Evolutionary conservation across 768 basidiomycete species (phyloP).

Genomic region (Cubamyces sp.): DNA sequence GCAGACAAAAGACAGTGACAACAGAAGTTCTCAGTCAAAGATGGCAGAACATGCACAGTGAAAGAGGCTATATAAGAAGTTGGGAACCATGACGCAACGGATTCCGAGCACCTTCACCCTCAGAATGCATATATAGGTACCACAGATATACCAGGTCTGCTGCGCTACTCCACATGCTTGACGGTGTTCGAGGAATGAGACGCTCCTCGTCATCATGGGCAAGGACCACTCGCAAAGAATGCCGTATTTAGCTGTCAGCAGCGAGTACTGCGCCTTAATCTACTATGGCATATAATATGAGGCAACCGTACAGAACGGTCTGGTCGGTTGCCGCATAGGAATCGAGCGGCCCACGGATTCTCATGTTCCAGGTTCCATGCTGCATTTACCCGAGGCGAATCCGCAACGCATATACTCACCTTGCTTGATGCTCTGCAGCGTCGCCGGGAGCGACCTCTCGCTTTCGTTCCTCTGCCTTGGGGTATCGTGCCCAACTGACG

Average conservation of each 20-base stretch:
- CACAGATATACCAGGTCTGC: no score
- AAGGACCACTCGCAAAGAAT: no score
- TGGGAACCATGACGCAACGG: no score
- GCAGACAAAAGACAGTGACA: slow-evolving; percentile 27
- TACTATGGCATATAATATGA: neutral
- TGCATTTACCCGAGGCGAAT: neutral
- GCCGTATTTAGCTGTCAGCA: no score
- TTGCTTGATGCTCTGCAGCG: slow-evolving; percentile 43
- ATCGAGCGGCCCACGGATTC: neutral
- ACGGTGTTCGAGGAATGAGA: no score
- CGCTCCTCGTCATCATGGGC: no score
- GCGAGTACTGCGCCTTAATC: no score
- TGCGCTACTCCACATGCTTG: no score
- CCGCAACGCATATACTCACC: slow-evolving; percentile 33
- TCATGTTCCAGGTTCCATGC: neutral
- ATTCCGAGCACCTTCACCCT: no score
- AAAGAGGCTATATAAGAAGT: neutral
- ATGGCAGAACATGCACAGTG: neutral
- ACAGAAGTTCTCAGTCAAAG: neutral
- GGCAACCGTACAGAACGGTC: neutral
- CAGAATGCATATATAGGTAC: no score
- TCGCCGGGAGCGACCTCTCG: slow-evolving; percentile 48
- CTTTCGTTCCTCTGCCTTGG: slow-evolving; percentile 59
- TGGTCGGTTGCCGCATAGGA: neutral
- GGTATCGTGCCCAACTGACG: slow-evolving; percentile 45